Base-by-base conservation (phyloP, 2,329 filamentous ascomycete species). In the Aureobasidium sp. region DNA sequence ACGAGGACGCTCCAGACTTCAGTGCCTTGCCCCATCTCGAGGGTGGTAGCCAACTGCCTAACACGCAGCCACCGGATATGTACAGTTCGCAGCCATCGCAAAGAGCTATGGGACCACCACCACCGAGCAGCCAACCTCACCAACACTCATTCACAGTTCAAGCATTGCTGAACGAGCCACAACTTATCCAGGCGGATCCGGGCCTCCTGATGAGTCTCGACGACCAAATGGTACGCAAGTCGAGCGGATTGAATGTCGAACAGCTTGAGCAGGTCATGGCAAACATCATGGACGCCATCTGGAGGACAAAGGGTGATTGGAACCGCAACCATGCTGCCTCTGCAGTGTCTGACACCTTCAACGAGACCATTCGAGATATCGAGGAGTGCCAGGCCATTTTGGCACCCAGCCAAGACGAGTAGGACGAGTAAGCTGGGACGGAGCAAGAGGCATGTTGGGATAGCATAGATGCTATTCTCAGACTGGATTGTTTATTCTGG, bases 241-340 rank as follows among this genome's bases (percentile, higher is more conserved):
- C 89, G 1, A 86, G 84, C 22, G 90, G 90, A 0, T 90, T 89
- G 72, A 89, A 87, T 0, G 89, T 99, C 58, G 94, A 99, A 76
- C 93, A 99, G 73, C 78, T 99, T 22, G 93, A 97, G 78, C 93
- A 97, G 74, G 87, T 97, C 72, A 92, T 92, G 72, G 87, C 91
- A 8, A 85, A 88, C 67, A 78, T 97, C 65, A 97, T 97, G 93
- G 89, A 93, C 64, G 85, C 87, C 65, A 83, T 97, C 48, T 99
- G 94, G 94, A 81, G 81, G 64, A 83, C 82, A 64, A 83, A 91
- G 54, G 82, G 85, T 52, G 87, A 95, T 69, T 94, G 90, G 84
- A 94, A 99, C 74, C 85, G 94, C 47, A 87, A 85, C 68, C 81
- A 81, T 68, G 91, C 96, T 15, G 80, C 87, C 15, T 77, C 77